A percentile compares a stretch with the other conserved stretches of the same genome.
phyloP scores from a whole-genome alignment of 2,329 filamentous ascomycete genomes.

The Basipetospora chlamydospora region DNA sequence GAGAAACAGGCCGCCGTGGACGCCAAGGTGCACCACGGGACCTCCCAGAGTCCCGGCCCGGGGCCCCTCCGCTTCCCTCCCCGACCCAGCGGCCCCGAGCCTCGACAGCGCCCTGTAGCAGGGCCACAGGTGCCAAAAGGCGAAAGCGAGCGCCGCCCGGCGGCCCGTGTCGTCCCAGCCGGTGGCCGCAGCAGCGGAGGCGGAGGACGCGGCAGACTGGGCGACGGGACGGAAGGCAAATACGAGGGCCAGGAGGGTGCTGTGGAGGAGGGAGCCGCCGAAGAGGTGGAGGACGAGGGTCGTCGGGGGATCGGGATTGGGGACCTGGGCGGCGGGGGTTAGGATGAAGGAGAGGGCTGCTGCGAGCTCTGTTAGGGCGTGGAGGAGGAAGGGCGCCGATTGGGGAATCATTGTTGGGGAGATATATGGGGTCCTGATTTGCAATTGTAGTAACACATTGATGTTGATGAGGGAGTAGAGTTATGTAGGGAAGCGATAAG shows the following conservation, averaged over 20 bases:
- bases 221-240: constrained; percentile 16
- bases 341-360: constrained; percentile 32
- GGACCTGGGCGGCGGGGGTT: constrained; percentile 25
- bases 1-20: constrained; percentile 23
- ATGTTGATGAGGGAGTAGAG: too few relatives aligned
- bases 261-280: constrained; percentile 30
- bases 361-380: constrained; percentile 23
- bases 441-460: too few relatives aligned
- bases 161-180: constrained; percentile 16
- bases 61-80: not conserved
- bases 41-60: constrained; percentile 24
- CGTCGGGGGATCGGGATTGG: constrained; percentile 22
- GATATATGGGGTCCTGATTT: too few relatives aligned
- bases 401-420: constrained; percentile 3
- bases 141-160: constrained; percentile 24
- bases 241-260: constrained; percentile 26
- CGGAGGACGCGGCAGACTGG: too few relatives aligned
- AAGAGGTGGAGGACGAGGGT: constrained; percentile 30
- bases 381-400: constrained; percentile 21
- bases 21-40: constrained; percentile 27
- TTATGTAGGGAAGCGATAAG: too few relatives aligned
- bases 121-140: constrained; percentile 34
- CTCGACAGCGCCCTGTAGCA: constrained; percentile 25
- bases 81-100: constrained; percentile 12
- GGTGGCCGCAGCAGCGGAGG: constrained; percentile 10